phyloP scores from a whole-genome alignment of 352 stramenopile species.

The Pythium aristosporum region DNA sequence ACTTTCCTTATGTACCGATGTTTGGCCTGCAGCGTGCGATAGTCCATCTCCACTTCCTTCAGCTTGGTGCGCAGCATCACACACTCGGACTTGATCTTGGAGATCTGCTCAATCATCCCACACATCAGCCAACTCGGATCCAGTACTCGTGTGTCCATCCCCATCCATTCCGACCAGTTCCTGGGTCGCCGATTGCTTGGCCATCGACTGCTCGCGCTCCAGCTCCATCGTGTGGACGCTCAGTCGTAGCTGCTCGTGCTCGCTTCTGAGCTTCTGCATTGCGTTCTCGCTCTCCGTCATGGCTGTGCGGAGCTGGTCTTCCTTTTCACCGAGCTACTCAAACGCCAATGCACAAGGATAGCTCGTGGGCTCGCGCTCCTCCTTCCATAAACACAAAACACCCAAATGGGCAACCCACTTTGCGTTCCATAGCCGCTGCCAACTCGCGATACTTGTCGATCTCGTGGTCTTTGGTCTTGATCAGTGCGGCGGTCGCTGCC shows the following conservation, averaged over 20 bases:
- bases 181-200: slow-evolving; percentile 54
- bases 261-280: slow-evolving; percentile 47
- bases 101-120: slow-evolving; percentile 23
- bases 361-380: not conserved
- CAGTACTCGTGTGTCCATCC: too few relatives aligned
- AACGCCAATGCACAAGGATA: not conserved
- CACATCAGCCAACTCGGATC: not conserved
- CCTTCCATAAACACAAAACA: not conserved
- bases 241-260: slow-evolving; percentile 47
- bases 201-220: slow-evolving; percentile 48
- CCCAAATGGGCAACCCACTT: slow-evolving; percentile 28
- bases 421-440: slow-evolving; percentile 43
- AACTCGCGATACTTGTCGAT: slow-evolving; percentile 48
- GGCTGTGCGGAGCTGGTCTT: slow-evolving; percentile 39
- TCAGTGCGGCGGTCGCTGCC: slow-evolving; percentile 6
- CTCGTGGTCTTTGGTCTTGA: slow-evolving; percentile 49
- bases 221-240: slow-evolving; percentile 46
- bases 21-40: slow-evolving; percentile 68
- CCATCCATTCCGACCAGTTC: slow-evolving; percentile 41
- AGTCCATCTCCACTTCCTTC: slow-evolving; percentile 80
- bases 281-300: slow-evolving; percentile 50
- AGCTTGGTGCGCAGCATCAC: slow-evolving; percentile 62
- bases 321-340: slow-evolving; percentile 41
- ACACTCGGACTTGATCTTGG: slow-evolving; percentile 69
- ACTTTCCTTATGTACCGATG: slow-evolving; percentile 38